Evolutionary conservation across 352 stramenopile genomes (phyloP).

Genomic region (Phytophthora uliginosa): DNA sequence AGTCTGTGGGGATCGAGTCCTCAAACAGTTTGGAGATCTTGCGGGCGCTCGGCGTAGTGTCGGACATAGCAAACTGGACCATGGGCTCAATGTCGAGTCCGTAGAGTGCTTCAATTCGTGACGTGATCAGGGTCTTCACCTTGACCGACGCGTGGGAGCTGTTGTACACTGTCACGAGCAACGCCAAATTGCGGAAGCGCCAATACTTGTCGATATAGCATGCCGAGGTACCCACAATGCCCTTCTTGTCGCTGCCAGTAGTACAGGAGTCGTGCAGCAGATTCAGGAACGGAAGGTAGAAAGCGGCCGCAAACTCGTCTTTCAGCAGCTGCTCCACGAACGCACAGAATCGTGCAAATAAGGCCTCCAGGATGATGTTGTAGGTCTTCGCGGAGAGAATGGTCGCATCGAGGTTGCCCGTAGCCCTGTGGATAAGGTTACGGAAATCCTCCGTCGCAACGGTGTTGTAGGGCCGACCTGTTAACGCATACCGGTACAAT

Average conservation of each 20-base stretch:
- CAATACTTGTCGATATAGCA: neutral
- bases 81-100: neutral
- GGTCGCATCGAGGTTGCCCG: neutral
- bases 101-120: too few relatives aligned
- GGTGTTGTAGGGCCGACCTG: too few relatives aligned
- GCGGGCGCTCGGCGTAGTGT: slow-evolving; percentile 1
- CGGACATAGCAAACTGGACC: slow-evolving; percentile 11
- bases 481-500: too few relatives aligned
- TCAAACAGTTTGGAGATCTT: slow-evolving; percentile 14
- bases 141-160: too few relatives aligned
- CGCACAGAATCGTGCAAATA: neutral
- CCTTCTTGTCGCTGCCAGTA: neutral
- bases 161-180: too few relatives aligned
- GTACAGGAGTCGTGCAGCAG: slow-evolving; percentile 8
- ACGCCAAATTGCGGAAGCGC: too few relatives aligned
- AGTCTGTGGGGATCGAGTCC: neutral
- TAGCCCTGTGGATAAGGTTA: neutral
- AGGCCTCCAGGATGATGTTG: neutral
- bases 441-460: too few relatives aligned
- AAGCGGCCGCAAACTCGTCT: neutral
- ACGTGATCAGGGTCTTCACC: too few relatives aligned
- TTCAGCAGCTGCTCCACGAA: neutral
- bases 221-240: too few relatives aligned
- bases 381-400: neutral
- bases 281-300: slow-evolving; percentile 2